Conservation (phyloP, 257 asterid species). For the Euphrasia confusa region DNA sequence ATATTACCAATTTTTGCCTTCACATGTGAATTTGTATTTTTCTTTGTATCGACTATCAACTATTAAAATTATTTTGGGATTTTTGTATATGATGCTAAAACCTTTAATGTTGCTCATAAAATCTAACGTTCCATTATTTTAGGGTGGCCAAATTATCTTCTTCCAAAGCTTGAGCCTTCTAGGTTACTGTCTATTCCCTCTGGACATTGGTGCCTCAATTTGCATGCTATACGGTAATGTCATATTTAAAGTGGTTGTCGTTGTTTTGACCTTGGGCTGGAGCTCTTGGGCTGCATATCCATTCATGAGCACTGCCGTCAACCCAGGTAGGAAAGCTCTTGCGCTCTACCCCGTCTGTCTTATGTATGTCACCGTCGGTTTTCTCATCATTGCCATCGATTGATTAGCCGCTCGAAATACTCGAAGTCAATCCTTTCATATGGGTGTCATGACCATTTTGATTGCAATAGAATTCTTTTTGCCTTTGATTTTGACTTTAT, state of each 20-base stretch:
- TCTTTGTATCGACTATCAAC: no score
- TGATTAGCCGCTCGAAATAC: not conserved
- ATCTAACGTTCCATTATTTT: conserved; percentile 10
- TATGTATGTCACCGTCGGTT: conserved; percentile 85
- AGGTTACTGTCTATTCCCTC: conserved; percentile 91
- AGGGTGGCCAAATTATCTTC: conserved; percentile 98
- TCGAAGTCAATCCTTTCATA: conserved; percentile 6
- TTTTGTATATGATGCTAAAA: not conserved
- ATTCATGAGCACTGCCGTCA: conserved; percentile 82
- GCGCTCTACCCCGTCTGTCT: conserved; percentile 87
- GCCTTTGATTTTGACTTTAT: conserved; percentile 14
- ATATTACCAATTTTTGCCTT: no score
- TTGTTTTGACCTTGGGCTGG: conserved; percentile 72
- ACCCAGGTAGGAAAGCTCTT: conserved; percentile 81
- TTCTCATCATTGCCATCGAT: conserved; percentile 80
- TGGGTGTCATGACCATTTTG: conserved; percentile 13
- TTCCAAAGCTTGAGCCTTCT: conserved; percentile 93
- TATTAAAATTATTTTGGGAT: no score
- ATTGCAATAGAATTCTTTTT: conserved; percentile 11
- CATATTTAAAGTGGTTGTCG: conserved; percentile 63
- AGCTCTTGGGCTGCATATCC: conserved; percentile 99
- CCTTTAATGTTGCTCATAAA: conserved; percentile 5
- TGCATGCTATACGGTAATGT: conserved; percentile 67
- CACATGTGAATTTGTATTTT: no score
- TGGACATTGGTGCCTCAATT: conserved; percentile 72